Evolutionary conservation across 495 filamentous ascomycete species (phyloP), one percentile per base, ranked within the genome.

Genomic region (Bryoglossum gracile): DNA sequence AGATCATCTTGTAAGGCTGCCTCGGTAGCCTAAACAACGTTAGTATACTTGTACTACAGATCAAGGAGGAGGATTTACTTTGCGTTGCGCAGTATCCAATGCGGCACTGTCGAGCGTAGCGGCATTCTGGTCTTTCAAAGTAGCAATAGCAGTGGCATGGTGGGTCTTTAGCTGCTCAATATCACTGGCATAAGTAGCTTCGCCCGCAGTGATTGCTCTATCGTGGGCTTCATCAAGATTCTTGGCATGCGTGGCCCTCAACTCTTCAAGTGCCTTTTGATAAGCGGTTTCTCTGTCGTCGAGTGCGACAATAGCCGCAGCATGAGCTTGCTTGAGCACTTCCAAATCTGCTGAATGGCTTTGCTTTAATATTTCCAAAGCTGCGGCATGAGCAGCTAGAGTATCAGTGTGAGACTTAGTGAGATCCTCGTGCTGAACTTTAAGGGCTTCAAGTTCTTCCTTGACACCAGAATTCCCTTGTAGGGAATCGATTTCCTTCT

Each of bases 401-500:
- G 76, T 62, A 1, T 65, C 42, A 25, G 64, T 59, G 53, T 74
- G 66, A 14, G 68, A 59, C 44, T 67, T 50, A 30, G 58, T 62
- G 39, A 62, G 50, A 42, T 74, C 71, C 16, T 62, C 59, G 48
- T 75, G 64, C 54, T 71, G 65, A 19, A 56, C 59, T 35, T 73
- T 68, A 17, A 76, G 63, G 17, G 69, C 68, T 22, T 75, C 65
- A 54, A 73, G 71, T 50, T 75, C 67, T 42, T 70, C 68, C 58
- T 72, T 76, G 56, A 75, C 72, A 48, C 70, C 73, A 25, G 75
- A 73, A 53, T 76, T 73, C 17, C 72, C 74, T 19, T 68, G 66
- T n/a, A 77, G 68, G 35, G 71, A 69, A 51, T 77, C 75, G 32
- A 79, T 77, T 51, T 79, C 75, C 18, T 67, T 62, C 44, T 75